Evolutionary conservation across 352 stramenopile genomes (phyloP).

Genomic region (Phytophthora tentaculata): DNA sequence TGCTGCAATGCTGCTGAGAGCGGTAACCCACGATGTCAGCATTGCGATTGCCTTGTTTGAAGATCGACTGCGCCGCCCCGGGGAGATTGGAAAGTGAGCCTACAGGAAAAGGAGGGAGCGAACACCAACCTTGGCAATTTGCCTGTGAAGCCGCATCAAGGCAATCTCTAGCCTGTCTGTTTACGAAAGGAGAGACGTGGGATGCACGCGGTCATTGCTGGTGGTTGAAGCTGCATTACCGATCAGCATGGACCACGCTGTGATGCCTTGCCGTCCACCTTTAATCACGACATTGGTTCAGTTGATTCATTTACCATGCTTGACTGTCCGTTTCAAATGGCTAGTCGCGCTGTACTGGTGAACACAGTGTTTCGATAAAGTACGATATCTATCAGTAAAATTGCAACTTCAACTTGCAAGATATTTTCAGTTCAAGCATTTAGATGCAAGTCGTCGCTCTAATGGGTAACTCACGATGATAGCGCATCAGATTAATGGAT

Average conservation of each 20-base stretch:
- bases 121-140: too few relatives aligned
- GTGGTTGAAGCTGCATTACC: conserved; percentile 19
- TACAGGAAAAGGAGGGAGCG: neutral
- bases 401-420: neutral
- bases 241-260: conserved; percentile 1
- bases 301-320: too few relatives aligned
- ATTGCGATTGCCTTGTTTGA: conserved; percentile 24
- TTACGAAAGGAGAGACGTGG: conserved; percentile 20
- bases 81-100: conserved; percentile 44
- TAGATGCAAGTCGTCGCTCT: too few relatives aligned
- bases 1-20: conserved; percentile 37
- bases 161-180: conserved; percentile 10
- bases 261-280: neutral
- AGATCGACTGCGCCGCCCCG: conserved; percentile 9
- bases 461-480: too few relatives aligned
- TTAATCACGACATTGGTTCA: too few relatives aligned
- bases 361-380: neutral
- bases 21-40: conserved; percentile 44
- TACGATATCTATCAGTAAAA: conserved; percentile 4
- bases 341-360: too few relatives aligned
- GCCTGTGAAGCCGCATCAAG: too few relatives aligned
- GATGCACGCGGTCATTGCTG: conserved; percentile 13
- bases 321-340: conserved; percentile 2
- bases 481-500: too few relatives aligned
- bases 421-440: too few relatives aligned